Conservation (phyloP, 768 basidiomycete genomes). For the Tricholoma matsutake region DNA sequence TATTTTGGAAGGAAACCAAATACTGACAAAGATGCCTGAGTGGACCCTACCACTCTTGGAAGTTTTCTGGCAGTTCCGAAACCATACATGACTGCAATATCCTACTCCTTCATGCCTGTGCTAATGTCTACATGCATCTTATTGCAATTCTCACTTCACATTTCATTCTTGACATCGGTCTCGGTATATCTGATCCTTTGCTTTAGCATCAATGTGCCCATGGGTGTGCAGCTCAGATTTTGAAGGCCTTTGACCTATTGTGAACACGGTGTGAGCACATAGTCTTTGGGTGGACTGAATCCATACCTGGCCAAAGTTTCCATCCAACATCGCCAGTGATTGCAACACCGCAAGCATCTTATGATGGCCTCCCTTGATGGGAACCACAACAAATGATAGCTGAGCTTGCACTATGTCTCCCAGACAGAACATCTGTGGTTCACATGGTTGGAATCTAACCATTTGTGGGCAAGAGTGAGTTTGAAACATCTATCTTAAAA, state of each 20-base stretch:
- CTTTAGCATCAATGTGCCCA: background rate
- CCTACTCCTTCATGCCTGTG: background rate
- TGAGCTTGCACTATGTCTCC: background rate
- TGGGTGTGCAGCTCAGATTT: background rate
- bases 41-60: too few relatives aligned
- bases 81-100: too few relatives aligned
- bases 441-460: background rate
- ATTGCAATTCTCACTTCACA: background rate
- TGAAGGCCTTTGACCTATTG: background rate
- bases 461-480: too few relatives aligned
- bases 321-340: background rate
- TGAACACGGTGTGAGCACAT: background rate
- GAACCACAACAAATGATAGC: background rate
- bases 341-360: background rate
- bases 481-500: background rate
- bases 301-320: background rate
- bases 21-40: too few relatives aligned
- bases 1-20: too few relatives aligned
- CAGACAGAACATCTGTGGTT: background rate
- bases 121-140: background rate
- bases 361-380: background rate
- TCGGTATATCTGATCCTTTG: background rate
- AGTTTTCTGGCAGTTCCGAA: too few relatives aligned
- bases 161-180: background rate
- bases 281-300: background rate